Base-by-base conservation (phyloP, 148 eudicot genomes). In the Selenicereus undatus region DNA sequence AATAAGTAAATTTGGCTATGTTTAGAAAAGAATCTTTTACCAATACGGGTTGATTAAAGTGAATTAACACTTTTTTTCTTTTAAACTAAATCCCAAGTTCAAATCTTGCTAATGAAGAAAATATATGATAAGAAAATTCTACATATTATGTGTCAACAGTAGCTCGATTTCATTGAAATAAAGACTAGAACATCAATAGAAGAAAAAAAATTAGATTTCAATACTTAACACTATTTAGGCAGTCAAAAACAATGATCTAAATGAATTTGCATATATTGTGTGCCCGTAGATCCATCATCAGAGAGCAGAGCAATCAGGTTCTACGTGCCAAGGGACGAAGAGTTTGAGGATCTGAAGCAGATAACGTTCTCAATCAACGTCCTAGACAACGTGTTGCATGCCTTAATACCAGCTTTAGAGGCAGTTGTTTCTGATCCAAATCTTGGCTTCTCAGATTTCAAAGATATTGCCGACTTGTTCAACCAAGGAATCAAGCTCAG, bases 251-350 rank as follows among this genome's bases (percentile, higher is more conserved):
- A 62, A 62, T 6, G 2, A 62, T 62, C 22, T 62, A 64, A 64
- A 64, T 22, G 68, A 8, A n/a, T 64, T 7, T 6, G 11, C 29
- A 64, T 24, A 12, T 22, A 18, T 22, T 64, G 3, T 16, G 20
- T 52, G 11, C 18, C 22, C 11, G 0, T 36, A 80, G 87, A 86
- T 14, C 85, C 85, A 17, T 70, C 4, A 30, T 82, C 87, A 35
- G 90, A 86, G 42, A 21, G 75, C 21, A 84, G 77, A 35, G 69
- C 42, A 36, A 22, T 21, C 60, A 74, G 13, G 50, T 69, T 84
- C 70, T 88, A 86, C 69, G 88, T 88, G 24, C 90, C 90, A 65
- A 88, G 90, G 54, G 90, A 88, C 14, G 90, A 88, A 73, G 27
- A 84, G 5, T 88, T 88, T 43, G 79, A 85, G 3, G 90, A 88